Evolutionary conservation across 2,329 filamentous ascomycete genomes (phyloP).

Genomic region (Blastomyces emzantsi): DNA sequence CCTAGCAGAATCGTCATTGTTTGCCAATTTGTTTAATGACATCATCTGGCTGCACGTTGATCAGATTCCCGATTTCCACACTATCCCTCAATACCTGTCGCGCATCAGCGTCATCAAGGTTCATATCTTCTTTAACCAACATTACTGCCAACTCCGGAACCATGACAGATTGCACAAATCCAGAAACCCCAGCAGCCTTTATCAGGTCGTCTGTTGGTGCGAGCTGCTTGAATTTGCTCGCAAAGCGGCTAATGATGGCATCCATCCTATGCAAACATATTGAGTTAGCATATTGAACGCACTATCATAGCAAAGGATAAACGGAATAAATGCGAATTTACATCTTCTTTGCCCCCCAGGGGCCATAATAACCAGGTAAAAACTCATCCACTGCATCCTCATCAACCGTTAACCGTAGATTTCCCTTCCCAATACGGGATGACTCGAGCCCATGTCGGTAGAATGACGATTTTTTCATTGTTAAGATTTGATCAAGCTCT

Average conservation of each 20-base stretch:
- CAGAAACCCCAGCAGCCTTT: constrained; percentile 55
- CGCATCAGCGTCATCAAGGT: constrained; percentile 38
- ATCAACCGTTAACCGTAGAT: constrained; percentile 46
- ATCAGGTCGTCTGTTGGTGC: constrained; percentile 58
- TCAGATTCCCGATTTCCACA: constrained; percentile 54
- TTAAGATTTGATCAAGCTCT: constrained; percentile 46
- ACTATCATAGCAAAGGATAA: constrained; percentile 12
- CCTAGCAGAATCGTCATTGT: constrained; percentile 14
- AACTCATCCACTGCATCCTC: constrained; percentile 44
- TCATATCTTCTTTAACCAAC: constrained; percentile 53
- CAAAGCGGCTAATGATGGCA: constrained; percentile 54
- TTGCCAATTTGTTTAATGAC: constrained; percentile 30
- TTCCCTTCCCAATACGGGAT: constrained; percentile 49
- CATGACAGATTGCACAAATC: constrained; percentile 64
- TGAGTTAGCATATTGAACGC: constrained; percentile 1
- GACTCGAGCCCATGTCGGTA: constrained; percentile 51
- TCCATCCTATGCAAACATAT: constrained; percentile 35
- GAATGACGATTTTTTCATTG: constrained; percentile 44
- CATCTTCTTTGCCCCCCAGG: constrained; percentile 62
- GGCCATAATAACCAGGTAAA: constrained; percentile 76
- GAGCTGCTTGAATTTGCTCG: constrained; percentile 50
- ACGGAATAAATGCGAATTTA: constrained; percentile 35
- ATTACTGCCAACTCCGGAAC: constrained; percentile 58
- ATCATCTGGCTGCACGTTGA: constrained; percentile 58
- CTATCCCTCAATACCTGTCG: constrained; percentile 56